Evolutionary conservation across 306 rosid species (phyloP), one percentile per base, ranked within the genome.

Genomic region (Ochetophila trinervis): DNA sequence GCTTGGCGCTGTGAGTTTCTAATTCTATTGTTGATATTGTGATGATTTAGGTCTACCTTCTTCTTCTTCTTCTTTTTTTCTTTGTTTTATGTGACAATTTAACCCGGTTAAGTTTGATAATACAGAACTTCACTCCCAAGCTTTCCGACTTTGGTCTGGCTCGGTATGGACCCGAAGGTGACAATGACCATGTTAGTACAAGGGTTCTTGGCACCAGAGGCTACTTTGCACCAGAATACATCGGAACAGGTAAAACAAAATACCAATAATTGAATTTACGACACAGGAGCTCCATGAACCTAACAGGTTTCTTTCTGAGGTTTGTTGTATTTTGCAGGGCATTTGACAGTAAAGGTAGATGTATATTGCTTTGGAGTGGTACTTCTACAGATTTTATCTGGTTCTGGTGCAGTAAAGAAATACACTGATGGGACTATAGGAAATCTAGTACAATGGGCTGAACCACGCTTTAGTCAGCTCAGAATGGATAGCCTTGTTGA

Each of bases 281-380:
- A 22, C 8, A 49, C 3, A 16, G 34, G 36, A 0, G 16, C 44
- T 50, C 21, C 19, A 37, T 24, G 37, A 20, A n/a, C 37, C 40
- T 15, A 23, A 36, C 48, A 19, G 37, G 6, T 32, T 37, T 60
- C 24, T 9, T 47, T 36, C 49, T 53, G 19, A 36, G 32, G 32
- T 27, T 27, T 47, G 60, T 42, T 72, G 4, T 40, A 40, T 40
- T 40, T 3, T 40, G 42, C 81, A 77, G 85, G 88, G 69, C 81
- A 60, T 48, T 71, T 80, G 61, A 83, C 85, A 6, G 53, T 52
- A 14, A 77, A 83, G 70, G 72, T 72, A 0, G 85, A 80, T 54
- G 77, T 75, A 4, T 78, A 84, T 66, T 74, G 84, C 76, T 83
- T 83, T 13, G 84, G 87, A 34, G 85, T 77, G 65, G 75, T 84